Conservation (phyloP, 176 grass and related monocot species). For the Puya raimondii region DNA sequence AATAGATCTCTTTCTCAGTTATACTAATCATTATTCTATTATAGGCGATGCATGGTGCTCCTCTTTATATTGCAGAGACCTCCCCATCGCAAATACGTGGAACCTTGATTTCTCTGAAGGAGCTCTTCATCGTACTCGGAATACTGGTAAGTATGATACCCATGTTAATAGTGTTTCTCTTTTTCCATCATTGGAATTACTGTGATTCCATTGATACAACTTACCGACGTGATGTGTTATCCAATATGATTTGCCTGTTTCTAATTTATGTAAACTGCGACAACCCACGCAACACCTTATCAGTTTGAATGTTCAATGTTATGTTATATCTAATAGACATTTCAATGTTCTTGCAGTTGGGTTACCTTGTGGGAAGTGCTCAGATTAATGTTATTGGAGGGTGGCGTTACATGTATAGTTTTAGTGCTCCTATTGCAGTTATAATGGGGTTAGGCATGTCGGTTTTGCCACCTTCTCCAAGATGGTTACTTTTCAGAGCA, state of each 20-base stretch:
- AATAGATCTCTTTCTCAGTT: background rate
- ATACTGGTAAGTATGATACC: conserved; percentile 50
- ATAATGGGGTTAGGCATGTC: conserved; percentile 83
- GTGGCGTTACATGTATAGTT: conserved; percentile 93
- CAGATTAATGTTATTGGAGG: conserved; percentile 66
- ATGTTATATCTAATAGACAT: background rate
- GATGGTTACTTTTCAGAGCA: conserved; percentile 83
- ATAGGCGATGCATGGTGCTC: conserved; percentile 95
- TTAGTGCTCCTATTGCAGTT: conserved; percentile 62
- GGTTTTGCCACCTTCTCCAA: conserved; percentile 66
- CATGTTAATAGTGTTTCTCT: no score
- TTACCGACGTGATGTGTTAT: no score
- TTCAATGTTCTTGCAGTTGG: conserved; percentile 38
- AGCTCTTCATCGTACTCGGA: conserved; percentile 92
- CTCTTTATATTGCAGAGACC: conserved; percentile 95
- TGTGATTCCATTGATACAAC: no score
- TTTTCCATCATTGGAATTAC: no score
- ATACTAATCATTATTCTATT: conserved; percentile 19
- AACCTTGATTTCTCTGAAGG: conserved; percentile 94
- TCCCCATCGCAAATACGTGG: conserved; percentile 86
- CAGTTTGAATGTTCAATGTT: background rate
- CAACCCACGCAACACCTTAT: no score
- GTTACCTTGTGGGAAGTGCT: conserved; percentile 74
- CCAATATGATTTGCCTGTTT: no score
- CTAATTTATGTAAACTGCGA: no score